Evolutionary conservation across 208 protist genomes (phyloP), one percentile per base, ranked within the genome.

Genomic region (Acanthamoeba royreba): DNA sequence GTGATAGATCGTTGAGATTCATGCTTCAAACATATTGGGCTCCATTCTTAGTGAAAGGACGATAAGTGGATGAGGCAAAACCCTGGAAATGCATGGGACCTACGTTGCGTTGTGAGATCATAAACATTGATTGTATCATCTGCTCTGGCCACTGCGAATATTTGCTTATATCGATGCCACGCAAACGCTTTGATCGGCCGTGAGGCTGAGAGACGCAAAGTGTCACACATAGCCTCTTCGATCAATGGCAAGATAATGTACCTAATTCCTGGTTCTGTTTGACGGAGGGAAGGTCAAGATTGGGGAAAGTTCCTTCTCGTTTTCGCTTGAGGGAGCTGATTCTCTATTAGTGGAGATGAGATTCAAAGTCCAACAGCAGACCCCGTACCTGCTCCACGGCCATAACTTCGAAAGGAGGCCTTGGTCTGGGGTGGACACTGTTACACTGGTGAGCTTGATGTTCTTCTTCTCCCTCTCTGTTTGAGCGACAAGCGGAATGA

Each of bases 111-210:
- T 40, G 5, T 33, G 11, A 87, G 77, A 17, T 87, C 47, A n/a
- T 87, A 87, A 35, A 87, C 35, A 35, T 58, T 49, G 47, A 87
- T 87, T 22, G 45, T 87, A 28, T 58, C 77, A 35, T 87, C 77
- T 13, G 77, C 77, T 15, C 45, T 15, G 28, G 43, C 77, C 28
- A 87, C 47, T 3, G 77, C 77, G 55, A 87, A 87, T 49, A 87
- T 58, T 35, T 87, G 77, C 25, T 58, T 87, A 46, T 87, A 87
- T 33, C 31, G 77, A 33, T 87, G 77, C 77, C 77, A 87, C 31
- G 77, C 77, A 17, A 87, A 33, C 31, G 77, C 77, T 58, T 58
- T 87, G 47, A 87, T 55, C 33, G 66, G 66, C 66, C 66, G 66
- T 19, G 40, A 31, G 35, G 66, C 66, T 77, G 66, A 45, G 19